These are phyloP conservation scores for Iris pallida DNA, from an alignment of 116 monocot genomes.

Conservation along the genomic window DNA sequence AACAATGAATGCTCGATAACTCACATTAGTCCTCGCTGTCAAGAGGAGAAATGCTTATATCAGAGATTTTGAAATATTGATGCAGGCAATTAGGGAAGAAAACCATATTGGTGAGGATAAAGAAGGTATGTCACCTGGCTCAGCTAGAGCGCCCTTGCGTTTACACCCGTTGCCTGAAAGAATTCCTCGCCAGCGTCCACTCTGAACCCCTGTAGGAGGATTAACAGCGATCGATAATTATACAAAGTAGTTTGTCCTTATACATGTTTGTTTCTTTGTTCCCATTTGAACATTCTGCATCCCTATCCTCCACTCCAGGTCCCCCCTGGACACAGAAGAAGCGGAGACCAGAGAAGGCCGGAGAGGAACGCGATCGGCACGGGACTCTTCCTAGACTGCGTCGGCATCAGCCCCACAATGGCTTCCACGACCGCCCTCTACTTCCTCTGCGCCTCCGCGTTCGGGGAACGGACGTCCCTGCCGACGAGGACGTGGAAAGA, in stretches of 20 bases:
- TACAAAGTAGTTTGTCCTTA: too few relatives aligned
- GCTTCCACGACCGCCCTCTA: slow-evolving; percentile 43
- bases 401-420: slow-evolving; percentile 61
- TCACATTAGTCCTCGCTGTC: too few relatives aligned
- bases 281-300: too few relatives aligned
- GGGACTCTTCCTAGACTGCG: slow-evolving; percentile 52
- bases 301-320: slow-evolving; percentile 75
- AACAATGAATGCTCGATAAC: too few relatives aligned
- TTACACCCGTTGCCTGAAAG: slow-evolving; percentile 53
- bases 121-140: slow-evolving; percentile 71
- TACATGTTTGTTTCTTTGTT: too few relatives aligned
- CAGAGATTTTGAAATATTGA: not conserved
- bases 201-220: not conserved
- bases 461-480: too few relatives aligned
- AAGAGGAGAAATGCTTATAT: not conserved
- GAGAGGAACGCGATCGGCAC: slow-evolving; percentile 74
- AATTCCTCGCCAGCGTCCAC: slow-evolving; percentile 44
- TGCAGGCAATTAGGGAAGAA: slow-evolving; percentile 75
- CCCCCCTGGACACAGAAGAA: slow-evolving; percentile 49
- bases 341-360: slow-evolving; percentile 45
- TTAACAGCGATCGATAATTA: too few relatives aligned
- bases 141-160: slow-evolving; percentile 66
- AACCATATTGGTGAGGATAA: slow-evolving; percentile 38
- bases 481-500: slow-evolving; percentile 41
- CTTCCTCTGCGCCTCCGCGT: slow-evolving; percentile 20